Conservation (phyloP, 2,329 filamentous ascomycete genomes). For the Calonectria montana region DNA sequence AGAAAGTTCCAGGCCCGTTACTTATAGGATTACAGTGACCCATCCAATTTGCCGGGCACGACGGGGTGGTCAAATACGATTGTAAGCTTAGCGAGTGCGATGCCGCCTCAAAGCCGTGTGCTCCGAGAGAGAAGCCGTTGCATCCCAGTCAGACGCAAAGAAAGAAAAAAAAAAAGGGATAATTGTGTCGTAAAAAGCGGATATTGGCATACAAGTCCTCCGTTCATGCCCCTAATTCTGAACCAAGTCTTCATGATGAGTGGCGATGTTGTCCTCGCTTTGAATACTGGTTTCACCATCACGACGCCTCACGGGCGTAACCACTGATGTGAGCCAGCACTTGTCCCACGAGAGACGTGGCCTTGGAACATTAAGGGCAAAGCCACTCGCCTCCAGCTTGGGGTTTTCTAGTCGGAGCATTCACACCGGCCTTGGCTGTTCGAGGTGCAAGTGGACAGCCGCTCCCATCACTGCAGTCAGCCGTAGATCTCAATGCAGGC, state of each 20-base stretch:
- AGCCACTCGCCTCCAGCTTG: slow-evolving; percentile 21
- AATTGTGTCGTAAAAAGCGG: background rate
- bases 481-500: background rate
- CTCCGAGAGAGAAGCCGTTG: slow-evolving; percentile 12
- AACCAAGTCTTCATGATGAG: background rate
- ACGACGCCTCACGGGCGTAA: background rate
- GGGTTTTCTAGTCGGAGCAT: background rate
- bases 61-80: background rate
- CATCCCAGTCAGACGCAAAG: background rate
- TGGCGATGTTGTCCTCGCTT: background rate
- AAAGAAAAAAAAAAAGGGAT: background rate
- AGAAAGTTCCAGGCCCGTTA: background rate
- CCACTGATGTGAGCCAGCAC: background rate
- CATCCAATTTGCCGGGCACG: background rate
- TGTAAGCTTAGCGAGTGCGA: background rate
- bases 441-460: background rate
- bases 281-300: background rate
- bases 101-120: background rate
- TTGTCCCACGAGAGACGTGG: background rate
- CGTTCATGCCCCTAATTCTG: background rate
- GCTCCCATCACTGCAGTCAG: background rate
- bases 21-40: slow-evolving; percentile 11
- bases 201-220: background rate
- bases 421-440: background rate
- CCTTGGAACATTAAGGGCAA: slow-evolving; percentile 24